A percentile compares a stretch with the other conserved stretches of the same genome.
Conservation (phyloP, 192 early-diverging fungal genomes). For the Ambispora gerdemannii region DNA sequence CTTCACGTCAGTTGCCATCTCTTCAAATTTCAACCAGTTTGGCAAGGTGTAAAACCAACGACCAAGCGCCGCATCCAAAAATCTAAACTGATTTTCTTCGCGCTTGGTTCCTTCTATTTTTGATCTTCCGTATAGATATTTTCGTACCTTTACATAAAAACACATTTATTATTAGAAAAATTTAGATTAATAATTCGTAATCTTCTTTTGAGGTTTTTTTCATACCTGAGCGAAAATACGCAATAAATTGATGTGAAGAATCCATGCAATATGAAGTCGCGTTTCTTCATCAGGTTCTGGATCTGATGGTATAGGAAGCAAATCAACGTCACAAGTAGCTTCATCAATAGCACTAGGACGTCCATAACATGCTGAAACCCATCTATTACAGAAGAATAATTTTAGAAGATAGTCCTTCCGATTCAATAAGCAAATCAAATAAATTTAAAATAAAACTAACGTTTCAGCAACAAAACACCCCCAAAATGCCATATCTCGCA, state of each 20-base stretch:
- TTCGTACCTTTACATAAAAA: conserved; percentile 18
- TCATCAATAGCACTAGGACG: conserved; percentile 30
- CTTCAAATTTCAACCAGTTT: conserved; percentile 28
- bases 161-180: too few relatives aligned
- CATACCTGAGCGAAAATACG: conserved; percentile 29
- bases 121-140: conserved; percentile 26
- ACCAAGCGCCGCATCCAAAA: conserved; percentile 23
- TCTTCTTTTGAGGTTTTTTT: neutral
- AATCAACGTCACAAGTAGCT: conserved; percentile 26
- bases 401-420: neutral
- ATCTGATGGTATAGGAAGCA: conserved; percentile 27
- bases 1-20: conserved; percentile 21
- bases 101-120: conserved; percentile 25
- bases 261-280: conserved; percentile 27
- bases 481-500: conserved; percentile 33
- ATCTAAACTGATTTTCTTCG: conserved; percentile 29
- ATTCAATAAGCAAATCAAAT: neutral
- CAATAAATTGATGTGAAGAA: conserved; percentile 29
- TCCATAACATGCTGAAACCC: conserved; percentile 29
- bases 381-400: conserved; percentile 11
- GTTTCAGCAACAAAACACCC: conserved; percentile 23
- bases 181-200: neutral
- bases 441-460: neutral
- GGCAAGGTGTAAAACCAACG: conserved; percentile 30
- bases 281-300: conserved; percentile 26